Evolutionary conservation across 441 rosid species (phyloP).

Genomic region (Omphalea diandra): DNA sequence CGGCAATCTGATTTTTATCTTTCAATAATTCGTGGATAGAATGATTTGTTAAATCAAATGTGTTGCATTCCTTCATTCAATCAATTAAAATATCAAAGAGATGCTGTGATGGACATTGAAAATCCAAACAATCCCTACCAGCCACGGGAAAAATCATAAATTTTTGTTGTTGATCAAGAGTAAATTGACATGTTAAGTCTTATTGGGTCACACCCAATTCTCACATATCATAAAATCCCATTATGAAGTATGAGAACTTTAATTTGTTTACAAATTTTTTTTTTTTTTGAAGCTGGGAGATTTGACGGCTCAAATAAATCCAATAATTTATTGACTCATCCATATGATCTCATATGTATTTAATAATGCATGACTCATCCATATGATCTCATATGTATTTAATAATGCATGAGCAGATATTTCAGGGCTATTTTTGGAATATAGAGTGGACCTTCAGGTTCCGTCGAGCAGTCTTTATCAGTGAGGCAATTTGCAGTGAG

Average conservation of each 20-base stretch:
- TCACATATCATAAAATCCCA: not conserved
- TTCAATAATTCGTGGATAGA: too few relatives aligned
- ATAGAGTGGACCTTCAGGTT: not conserved
- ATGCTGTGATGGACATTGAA: not conserved
- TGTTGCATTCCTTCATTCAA: too few relatives aligned
- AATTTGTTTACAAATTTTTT: too few relatives aligned
- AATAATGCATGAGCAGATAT: conserved; percentile 4
- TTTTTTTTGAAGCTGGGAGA: not conserved
- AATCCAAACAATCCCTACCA: not conserved
- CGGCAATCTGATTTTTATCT: too few relatives aligned
- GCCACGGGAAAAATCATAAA: not conserved
- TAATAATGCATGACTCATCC: too few relatives aligned
- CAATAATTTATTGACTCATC: too few relatives aligned
- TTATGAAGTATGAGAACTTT: too few relatives aligned
- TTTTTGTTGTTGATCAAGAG: not conserved
- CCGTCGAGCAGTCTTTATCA: not conserved
- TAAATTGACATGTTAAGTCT: not conserved
- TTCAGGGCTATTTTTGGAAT: not conserved
- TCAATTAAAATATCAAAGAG: too few relatives aligned
- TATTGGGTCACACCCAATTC: not conserved
- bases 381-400: not conserved
- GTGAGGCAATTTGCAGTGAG: not conserved
- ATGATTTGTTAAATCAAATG: too few relatives aligned
- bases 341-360: too few relatives aligned
- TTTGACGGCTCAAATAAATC: not conserved